Evolutionary conservation across 768 basidiomycete genomes (phyloP).

Genomic region (Amanita rubescens): DNA sequence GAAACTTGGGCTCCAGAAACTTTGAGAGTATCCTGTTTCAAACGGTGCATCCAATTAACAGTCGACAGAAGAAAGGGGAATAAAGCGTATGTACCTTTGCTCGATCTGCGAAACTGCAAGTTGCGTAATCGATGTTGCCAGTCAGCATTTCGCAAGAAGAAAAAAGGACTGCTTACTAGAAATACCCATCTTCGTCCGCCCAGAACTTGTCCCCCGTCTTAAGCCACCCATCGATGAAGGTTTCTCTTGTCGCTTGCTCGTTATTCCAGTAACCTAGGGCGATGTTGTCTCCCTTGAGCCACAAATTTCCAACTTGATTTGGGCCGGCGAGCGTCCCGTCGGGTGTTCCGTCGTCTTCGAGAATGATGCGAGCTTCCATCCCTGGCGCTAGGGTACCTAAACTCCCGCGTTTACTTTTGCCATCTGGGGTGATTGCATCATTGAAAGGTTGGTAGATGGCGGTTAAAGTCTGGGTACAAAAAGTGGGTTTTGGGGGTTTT

Average conservation of each 20-base stretch:
- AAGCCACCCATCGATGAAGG: conserved; percentile 70
- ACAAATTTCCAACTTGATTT: conserved; percentile 62
- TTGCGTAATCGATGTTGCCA: too few relatives aligned
- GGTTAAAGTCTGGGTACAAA: conserved; percentile 44
- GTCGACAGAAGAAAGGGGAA: neutral
- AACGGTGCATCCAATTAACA: neutral
- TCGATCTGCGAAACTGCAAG: conserved; percentile 65
- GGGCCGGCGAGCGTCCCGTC: conserved; percentile 30
- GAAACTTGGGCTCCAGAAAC: conserved; percentile 77
- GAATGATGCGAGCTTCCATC: conserved; percentile 52
- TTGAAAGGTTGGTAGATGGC: conserved; percentile 36
- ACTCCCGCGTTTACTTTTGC: conserved; percentile 32
- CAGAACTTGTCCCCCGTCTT: conserved; percentile 66
- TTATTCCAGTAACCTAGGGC: conserved; percentile 70
- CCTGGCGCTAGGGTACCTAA: conserved; percentile 58
- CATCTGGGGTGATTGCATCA: conserved; percentile 38
- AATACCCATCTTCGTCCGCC: conserved; percentile 50
- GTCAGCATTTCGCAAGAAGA: neutral
- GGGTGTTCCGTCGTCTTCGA: conserved; percentile 42
- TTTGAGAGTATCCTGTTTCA: conserved; percentile 63
- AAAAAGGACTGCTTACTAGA: conserved; percentile 43
- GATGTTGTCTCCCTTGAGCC: conserved; percentile 47
- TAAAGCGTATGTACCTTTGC: conserved; percentile 42
- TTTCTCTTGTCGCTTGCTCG: conserved; percentile 53
- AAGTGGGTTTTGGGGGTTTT: neutral